Percentiles rank a stretch among this genome's conserved stretches.
These are phyloP conservation scores for Orobanche coerulescens DNA, from an alignment of 257 asterid species.

Conservation along the genomic window DNA sequence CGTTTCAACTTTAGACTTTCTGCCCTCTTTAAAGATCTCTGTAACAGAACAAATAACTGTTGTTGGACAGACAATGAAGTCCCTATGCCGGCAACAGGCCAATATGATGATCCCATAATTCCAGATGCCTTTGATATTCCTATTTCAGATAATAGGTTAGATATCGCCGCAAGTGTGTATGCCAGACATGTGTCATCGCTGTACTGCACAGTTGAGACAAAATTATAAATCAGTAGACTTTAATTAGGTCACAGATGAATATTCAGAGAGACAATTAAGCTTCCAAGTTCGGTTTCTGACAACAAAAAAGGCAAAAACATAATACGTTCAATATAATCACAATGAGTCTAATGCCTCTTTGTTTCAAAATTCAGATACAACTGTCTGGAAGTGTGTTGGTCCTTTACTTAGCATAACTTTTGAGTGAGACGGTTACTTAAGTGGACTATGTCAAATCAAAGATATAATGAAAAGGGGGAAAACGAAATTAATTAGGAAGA, in stretches of 20 bases:
- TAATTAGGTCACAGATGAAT: slow-evolving; percentile 1
- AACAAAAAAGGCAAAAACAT: neutral
- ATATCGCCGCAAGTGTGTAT: slow-evolving; percentile 75
- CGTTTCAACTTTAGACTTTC: slow-evolving; percentile 73
- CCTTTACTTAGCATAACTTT: neutral
- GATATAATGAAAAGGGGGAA: neutral
- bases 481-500: neutral
- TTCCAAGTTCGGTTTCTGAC: neutral
- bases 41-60: slow-evolving; percentile 76
- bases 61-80: slow-evolving; percentile 79
- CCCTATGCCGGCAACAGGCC: slow-evolving; percentile 64
- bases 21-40: slow-evolving; percentile 87
- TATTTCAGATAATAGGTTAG: slow-evolving; percentile 73
- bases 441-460: neutral
- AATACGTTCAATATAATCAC: neutral
- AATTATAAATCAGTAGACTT: slow-evolving; percentile 15
- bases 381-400: neutral
- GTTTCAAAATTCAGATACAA: neutral
- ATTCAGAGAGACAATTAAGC: slow-evolving; percentile 5
- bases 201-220: slow-evolving; percentile 48
- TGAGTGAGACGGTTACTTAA: neutral
- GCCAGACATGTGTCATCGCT: slow-evolving; percentile 91
- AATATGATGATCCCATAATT: slow-evolving; percentile 67
- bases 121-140: slow-evolving; percentile 71
- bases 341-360: neutral